Base-by-base conservation (phyloP, 2,329 filamentous ascomycete species). In the Chrysoporthe cubensis region DNA sequence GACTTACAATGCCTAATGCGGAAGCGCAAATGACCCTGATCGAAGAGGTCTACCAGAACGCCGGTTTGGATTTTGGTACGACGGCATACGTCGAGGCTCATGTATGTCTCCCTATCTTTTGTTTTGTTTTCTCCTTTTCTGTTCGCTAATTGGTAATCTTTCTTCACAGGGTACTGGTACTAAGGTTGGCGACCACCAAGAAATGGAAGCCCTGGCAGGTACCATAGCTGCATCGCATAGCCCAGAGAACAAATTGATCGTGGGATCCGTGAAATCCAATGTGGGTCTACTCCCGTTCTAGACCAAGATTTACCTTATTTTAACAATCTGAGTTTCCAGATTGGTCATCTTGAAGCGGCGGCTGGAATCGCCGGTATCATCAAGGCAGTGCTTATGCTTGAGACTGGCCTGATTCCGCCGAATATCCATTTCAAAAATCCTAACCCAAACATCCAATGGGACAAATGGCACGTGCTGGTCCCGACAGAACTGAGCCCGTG, bases 261-360 rank as follows among this genome's bases (percentile, higher is more conserved):
- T 43, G 11, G 42, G 42, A 43, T 43, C 42, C 8, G 42, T 43
- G 13, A 43, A 43, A 43, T 8, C 8, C 42, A 43, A 43, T 13
- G 42, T 43, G 13, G 13, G 42, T 43, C 26, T 26, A 26, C 26
- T 2, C 26, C 26, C 42, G 13, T 43, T 43, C 6, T 11, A 43
- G 42, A 43, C 13, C 8, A 8, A 4, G 2, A 43, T 43, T 43
- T 8, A 9, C 2, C 3, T 43, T 43, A 9, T 43, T 43, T 13
- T 43, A 43, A 43, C 42, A 7, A 13, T 13, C 13, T 43, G 8
- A 43, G 26, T 43, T 43, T 43, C 42, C 42, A 43, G 42, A 69
- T 82, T 21, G 83, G 83, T 0, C 84, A 86, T 68, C 71, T 73
- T 0, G 83, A 84, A 70, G 78, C 76, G 0, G 80, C 81, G 0